Evolutionary conservation across 2,329 filamentous ascomycete genomes (phyloP), one percentile per base, ranked within the genome.

Genomic region (Neonectria hederae): DNA sequence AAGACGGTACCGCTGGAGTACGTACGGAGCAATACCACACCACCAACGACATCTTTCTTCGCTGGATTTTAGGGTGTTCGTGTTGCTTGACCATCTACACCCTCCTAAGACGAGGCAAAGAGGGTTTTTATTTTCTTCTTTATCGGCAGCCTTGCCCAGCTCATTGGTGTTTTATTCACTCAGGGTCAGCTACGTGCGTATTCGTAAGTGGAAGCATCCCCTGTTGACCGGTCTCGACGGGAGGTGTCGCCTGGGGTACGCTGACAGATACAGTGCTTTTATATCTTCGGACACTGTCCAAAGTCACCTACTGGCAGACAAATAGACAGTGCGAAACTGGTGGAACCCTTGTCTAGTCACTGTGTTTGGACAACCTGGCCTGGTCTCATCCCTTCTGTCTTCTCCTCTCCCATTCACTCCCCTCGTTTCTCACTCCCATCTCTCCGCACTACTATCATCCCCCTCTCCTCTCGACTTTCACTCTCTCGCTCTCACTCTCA

Each of bases 301-400:
- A 17, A 17, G 42, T 30, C 51, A 48, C 57, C 22, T 7, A 7
- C 10, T 7, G 13, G 40, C 7, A 5, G n/a, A 17, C 42, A 19
- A 1, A 6, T 1, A 3, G 11, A 62, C 59, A 51, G 59, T 62
- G 24, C 26, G 53, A 45, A 11, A 7, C 19, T 2, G 10, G 1
- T 22, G 3, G 19, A 13, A 35, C 30, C 38, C 6, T 24, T 19
- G 48, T 43, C 35, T 30, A 17, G 9, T 10, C 38, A 62, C 59
- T 62, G 59, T 62, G 35, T 55, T 55, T 56, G 52, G 43, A 48
- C 42, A 54, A 28, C 57, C 30, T 19, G 24, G 26, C 26, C 2
- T 55, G 10, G 48, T 49, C 48, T 51, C 48, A 21, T 42, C 32
- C 43, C 43, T 30, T 30, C 42, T 30, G 17, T 24, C 45, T 6